Base-by-base conservation (phyloP, 164 flowering plant genomes). In the Annona squamosa region DNA sequence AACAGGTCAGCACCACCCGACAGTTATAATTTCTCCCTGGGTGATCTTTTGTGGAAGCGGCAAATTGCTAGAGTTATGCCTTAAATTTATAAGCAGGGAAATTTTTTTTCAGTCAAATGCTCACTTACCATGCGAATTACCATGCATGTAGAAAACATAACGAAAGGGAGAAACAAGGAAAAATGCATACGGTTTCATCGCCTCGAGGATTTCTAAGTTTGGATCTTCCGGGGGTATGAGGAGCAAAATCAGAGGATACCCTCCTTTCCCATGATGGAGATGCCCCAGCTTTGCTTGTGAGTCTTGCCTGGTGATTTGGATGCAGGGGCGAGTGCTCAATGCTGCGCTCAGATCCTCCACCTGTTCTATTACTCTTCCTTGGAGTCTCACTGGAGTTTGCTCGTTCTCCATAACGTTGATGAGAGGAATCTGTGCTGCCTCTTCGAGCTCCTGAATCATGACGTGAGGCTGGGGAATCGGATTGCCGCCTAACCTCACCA, bases 211-310 rank as follows among this genome's bases (percentile, higher is more conserved):
- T 26, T 79, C 81, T 80, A 63, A 79, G 67, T 44, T 78, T 79
- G 47, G 89, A 79, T 73, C 87, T 86, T 71, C 79, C 80, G 69
- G 87, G 87, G 52, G 86, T 84, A 26, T 77, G 65, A 67, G 87
- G 84, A 79, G 80, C 83, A 12, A 79, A 48, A 16, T 84, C 90
- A 65, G 79, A 75, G 4, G 84, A 63, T 73, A 47, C 76, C 67
- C 74, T 88, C 65, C 80, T 83, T 66, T 85, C 87, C 85, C 83
- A 80, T 2, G 85, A 76, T 16, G 88, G 86, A 70, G 86, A 84
- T 5, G 78, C 74, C 42, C 73, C 84, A 73, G 77, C 79, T 77
- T 76, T 84, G 17, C 81, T 81, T 69, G 80, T 78, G 70, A 63
- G 46, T 73, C 75, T 82, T 44, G 74, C 79, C 73, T 79, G 82